Percentiles rank a stretch among this genome's conserved stretches.
These are phyloP conservation scores for Fusarium sp. DNA, from an alignment of 2,329 filamentous ascomycete genomes.

Conservation along the genomic window DNA sequence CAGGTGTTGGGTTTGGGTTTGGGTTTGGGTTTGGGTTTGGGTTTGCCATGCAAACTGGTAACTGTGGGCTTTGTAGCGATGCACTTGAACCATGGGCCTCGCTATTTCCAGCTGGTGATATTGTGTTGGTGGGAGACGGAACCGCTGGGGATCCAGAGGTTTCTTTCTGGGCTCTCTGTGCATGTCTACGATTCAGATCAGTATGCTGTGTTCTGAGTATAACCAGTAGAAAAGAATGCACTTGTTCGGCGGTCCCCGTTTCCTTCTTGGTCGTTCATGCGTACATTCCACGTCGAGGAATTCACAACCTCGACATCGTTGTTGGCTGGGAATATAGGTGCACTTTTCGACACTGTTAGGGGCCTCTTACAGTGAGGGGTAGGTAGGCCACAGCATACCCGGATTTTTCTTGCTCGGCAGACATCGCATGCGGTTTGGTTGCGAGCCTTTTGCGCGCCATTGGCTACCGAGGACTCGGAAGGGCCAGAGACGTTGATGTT, in stretches of 20 bases:
- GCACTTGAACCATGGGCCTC: conserved; percentile 10
- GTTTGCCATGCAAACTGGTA: background rate
- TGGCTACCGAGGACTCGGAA: background rate
- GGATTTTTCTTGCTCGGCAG: conserved; percentile 45
- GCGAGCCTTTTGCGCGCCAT: conserved; percentile 13
- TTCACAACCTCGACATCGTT: conserved; percentile 37
- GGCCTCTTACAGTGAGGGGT: too few species aligned
- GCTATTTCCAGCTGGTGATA: background rate
- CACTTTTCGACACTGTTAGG: conserved; percentile 26
- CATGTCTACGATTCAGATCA: conserved; percentile 7
- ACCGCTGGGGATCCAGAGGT: background rate
- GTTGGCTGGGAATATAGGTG: conserved; percentile 21
- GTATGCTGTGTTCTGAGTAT: too few species aligned
- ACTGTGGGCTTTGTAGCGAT: conserved; percentile 20
- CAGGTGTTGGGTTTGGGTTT: too few species aligned
- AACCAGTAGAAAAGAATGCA: too few species aligned
- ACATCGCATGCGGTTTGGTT: conserved; percentile 46
- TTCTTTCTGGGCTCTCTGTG: background rate
- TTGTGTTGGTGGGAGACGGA: background rate
- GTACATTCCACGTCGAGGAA: conserved; percentile 41
- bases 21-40: too few species aligned
- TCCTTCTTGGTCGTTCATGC: conserved; percentile 38
- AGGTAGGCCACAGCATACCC: background rate
- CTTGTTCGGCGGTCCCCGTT: conserved; percentile 45
- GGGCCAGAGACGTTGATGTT: background rate